Percentiles rank a stretch among this genome's conserved stretches.
phyloP scores from a whole-genome alignment of 805 yeast genomes.

The Candida krabiensis region DNA sequence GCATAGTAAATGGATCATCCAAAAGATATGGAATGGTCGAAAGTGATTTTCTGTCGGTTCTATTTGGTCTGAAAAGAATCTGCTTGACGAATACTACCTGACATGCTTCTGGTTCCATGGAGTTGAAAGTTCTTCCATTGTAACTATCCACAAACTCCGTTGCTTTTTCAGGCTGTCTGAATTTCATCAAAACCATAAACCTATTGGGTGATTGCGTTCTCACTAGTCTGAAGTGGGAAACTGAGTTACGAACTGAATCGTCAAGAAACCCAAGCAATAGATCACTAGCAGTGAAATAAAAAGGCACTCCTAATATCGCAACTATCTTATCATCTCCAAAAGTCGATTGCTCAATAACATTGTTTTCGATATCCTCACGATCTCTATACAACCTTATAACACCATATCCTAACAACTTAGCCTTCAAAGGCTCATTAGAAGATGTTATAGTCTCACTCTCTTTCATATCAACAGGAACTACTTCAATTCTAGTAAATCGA shows the following conservation, averaged over 20 bases:
- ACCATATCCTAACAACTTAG: conserved; percentile 71
- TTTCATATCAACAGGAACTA: conserved; percentile 32
- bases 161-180: conserved; percentile 55
- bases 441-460: conserved; percentile 9
- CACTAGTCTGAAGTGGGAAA: conserved; percentile 73
- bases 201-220: conserved; percentile 65
- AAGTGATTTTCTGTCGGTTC: conserved; percentile 17
- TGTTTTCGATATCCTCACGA: conserved; percentile 34
- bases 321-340: conserved; percentile 65
- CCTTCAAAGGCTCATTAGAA: conserved; percentile 48
- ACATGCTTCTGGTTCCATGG: conserved; percentile 88
- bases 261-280: conserved; percentile 74
- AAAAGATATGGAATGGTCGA: conserved; percentile 62
- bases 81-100: conserved; percentile 71
- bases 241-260: conserved; percentile 48
- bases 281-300: conserved; percentile 84
- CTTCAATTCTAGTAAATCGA: conserved; percentile 35
- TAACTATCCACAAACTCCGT: conserved; percentile 61
- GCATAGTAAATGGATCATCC: conserved; percentile 67
- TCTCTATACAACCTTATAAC: conserved; percentile 67
- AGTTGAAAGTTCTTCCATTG: conserved; percentile 75
- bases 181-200: conserved; percentile 77
- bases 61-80: conserved; percentile 44
- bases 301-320: conserved; percentile 82
- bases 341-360: conserved; percentile 11